phyloP scores from a whole-genome alignment of 2,329 filamentous ascomycete species.

The Diaporthe aspalathi region DNA sequence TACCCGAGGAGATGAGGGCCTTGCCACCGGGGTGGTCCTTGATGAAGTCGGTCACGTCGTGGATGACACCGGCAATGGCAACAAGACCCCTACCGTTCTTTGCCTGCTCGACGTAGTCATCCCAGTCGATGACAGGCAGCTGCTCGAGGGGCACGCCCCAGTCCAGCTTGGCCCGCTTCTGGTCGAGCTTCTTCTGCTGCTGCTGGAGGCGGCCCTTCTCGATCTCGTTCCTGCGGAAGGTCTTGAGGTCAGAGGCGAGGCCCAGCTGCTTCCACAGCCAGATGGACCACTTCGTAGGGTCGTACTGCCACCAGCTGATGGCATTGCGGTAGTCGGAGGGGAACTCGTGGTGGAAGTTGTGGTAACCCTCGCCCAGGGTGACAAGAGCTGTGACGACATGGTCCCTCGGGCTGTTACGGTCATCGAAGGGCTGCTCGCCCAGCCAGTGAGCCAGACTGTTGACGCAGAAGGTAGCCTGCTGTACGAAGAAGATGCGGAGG shows the following conservation, averaged over 20 bases:
- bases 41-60: conserved; percentile 87
- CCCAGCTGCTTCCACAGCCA: conserved; percentile 86
- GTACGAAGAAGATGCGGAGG: conserved; percentile 87
- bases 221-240: conserved; percentile 92
- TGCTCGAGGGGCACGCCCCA: conserved; percentile 89
- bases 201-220: conserved; percentile 92
- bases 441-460: conserved; percentile 93
- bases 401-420: conserved; percentile 90
- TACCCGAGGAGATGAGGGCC: conserved; percentile 82
- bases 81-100: conserved; percentile 83
- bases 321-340: conserved; percentile 93
- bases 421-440: conserved; percentile 91
- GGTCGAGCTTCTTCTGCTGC: conserved; percentile 91
- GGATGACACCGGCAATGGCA: conserved; percentile 84
- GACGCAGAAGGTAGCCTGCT: conserved; percentile 93
- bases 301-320: conserved; percentile 91
- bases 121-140: conserved; percentile 87
- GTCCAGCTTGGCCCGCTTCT: conserved; percentile 83
- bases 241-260: conserved; percentile 87
- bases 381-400: conserved; percentile 87
- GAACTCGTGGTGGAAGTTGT: conserved; percentile 97
- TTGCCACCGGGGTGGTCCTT: conserved; percentile 92
- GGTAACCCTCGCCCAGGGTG: conserved; percentile 87
- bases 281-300: conserved; percentile 92
- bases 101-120: conserved; percentile 82